phyloP scores from a whole-genome alignment of 1,284 basidiomycete species.

The Singerocomus inundabilis region DNA sequence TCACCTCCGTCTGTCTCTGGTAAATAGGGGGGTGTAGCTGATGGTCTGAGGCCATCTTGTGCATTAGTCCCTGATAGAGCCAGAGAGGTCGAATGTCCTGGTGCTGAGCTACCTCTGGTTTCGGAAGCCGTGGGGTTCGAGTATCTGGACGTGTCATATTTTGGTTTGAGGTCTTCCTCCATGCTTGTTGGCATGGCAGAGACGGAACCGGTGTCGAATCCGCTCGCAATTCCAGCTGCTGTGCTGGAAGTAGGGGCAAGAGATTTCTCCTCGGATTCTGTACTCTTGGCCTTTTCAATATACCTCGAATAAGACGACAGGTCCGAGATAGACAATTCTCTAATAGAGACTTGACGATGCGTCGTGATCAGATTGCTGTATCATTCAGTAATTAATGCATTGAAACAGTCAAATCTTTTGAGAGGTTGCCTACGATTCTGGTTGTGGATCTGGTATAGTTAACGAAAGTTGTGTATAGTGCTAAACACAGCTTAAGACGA shows the following conservation, averaged over 20 bases:
- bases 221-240: slow-evolving; percentile 13
- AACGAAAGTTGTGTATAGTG: slow-evolving; percentile 21
- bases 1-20: slow-evolving; percentile 45
- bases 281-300: not conserved
- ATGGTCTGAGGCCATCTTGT: slow-evolving; percentile 48
- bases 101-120: slow-evolving; percentile 9
- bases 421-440: slow-evolving; percentile 18
- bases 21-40: slow-evolving; percentile 51
- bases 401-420: not conserved
- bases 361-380: slow-evolving; percentile 8
- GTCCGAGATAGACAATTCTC: slow-evolving; percentile 9
- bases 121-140: slow-evolving; percentile 4
- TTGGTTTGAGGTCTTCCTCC: slow-evolving; percentile 29
- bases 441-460: slow-evolving; percentile 11
- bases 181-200: slow-evolving; percentile 10
- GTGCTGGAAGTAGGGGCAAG: slow-evolving; percentile 15
- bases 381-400: not conserved
- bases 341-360: not conserved
- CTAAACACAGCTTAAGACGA: slow-evolving; percentile 12
- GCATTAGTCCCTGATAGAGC: slow-evolving; percentile 32
- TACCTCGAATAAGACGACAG: not conserved
- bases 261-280: slow-evolving; percentile 7
- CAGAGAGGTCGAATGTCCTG: slow-evolving; percentile 18
- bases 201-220: slow-evolving; percentile 1
- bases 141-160: slow-evolving; percentile 11